Evolutionary conservation across 1,284 basidiomycete species (phyloP).

Genomic region (Rhodotorula glutinis): DNA sequence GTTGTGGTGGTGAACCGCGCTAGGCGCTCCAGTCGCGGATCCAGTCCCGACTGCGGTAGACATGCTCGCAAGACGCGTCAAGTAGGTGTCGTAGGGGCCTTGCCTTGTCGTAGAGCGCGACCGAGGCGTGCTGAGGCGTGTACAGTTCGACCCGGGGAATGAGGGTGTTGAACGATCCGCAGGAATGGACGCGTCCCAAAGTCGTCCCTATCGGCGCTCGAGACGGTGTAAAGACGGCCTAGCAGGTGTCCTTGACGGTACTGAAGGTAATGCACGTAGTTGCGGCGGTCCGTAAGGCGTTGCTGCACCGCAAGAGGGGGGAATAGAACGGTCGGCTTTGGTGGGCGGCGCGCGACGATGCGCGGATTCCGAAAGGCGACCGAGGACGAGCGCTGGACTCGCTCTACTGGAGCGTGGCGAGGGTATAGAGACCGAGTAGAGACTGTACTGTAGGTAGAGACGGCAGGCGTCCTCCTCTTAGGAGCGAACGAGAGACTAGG

Average conservation of each 20-base stretch:
- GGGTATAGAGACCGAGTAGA: not conserved
- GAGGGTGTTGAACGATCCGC: not conserved
- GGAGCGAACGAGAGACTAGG: conserved; percentile 10
- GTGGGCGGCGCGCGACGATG: not conserved
- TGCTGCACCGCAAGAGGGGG: not conserved
- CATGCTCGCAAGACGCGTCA: no score
- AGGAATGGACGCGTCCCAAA: not conserved
- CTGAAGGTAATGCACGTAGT: no score
- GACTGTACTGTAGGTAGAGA: not conserved
- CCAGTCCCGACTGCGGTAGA: not conserved
- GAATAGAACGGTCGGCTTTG: not conserved
- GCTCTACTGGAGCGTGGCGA: not conserved
- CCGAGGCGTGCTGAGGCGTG: no score
- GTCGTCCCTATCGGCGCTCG: no score
- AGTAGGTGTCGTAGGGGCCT: no score
- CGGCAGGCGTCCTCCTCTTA: not conserved
- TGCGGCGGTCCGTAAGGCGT: not conserved
- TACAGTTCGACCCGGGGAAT: no score
- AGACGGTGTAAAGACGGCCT: no score
- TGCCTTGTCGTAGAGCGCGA: not conserved
- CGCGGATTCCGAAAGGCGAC: no score
- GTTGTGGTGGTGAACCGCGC: not conserved
- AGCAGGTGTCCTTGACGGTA: no score
- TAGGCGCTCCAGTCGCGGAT: not conserved
- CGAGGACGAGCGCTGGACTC: no score